These are phyloP conservation scores for Solanum pennellii DNA, from an alignment of 257 asterid genomes.

Conservation along the genomic window DNA sequence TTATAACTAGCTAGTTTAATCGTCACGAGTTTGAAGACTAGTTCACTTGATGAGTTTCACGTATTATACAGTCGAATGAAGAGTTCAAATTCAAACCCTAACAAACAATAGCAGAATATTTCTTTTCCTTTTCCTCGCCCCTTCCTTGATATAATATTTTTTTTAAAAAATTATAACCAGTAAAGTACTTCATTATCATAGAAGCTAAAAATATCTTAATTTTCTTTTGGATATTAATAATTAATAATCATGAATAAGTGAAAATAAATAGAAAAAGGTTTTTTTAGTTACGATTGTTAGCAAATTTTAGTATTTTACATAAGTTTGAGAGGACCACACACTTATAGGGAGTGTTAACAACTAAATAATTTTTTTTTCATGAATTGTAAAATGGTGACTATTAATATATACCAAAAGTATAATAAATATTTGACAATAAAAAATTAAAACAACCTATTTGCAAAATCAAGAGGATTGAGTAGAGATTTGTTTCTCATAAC, in stretches of 20 bases:
- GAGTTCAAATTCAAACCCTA: too few relatives aligned
- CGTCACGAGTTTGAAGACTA: not conserved
- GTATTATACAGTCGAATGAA: too few relatives aligned
- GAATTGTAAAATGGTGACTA: not conserved
- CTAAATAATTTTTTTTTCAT: not conserved
- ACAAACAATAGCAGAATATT: too few relatives aligned
- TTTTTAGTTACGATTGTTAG: not conserved
- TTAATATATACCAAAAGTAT: not conserved
- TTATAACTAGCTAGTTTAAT: not conserved
- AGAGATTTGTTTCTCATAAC: slow-evolving; percentile 15
- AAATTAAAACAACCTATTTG: slow-evolving; percentile 12
- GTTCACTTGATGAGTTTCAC: not conserved
- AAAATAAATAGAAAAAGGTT: not conserved
- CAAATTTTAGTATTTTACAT: not conserved
- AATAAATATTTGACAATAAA: not conserved
- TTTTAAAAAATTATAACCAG: too few relatives aligned
- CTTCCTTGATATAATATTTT: too few relatives aligned
- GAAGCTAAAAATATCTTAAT: not conserved
- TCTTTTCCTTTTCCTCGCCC: too few relatives aligned
- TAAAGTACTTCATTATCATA: not conserved
- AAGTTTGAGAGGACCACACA: not conserved
- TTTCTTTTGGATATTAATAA: not conserved
- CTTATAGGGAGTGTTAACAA: not conserved
- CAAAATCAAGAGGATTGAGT: slow-evolving; percentile 11
- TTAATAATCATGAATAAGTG: not conserved